A percentile compares a stretch with the other conserved stretches of the same genome.
Evolutionary conservation across 2,329 filamentous ascomycete species (phyloP).

Genomic region (Immersiporthe knoxdaviesiana): DNA sequence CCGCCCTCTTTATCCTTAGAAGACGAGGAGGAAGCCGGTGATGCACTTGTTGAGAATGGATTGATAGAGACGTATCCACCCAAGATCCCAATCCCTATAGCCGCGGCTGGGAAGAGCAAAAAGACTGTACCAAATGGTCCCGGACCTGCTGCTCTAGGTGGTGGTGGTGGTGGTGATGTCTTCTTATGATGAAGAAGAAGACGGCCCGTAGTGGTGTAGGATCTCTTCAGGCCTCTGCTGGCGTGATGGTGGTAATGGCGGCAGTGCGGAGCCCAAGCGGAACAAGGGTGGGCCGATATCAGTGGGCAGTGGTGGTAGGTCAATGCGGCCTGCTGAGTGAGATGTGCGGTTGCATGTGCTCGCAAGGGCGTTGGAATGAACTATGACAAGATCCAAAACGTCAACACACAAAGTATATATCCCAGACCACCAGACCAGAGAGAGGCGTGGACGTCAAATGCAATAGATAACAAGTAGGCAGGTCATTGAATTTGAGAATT

Average conservation of each 20-base stretch:
- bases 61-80: conserved; percentile 25
- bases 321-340: background rate
- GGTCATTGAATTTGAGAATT: background rate
- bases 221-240: background rate
- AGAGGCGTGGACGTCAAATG: background rate
- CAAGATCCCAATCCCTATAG: conserved; percentile 23
- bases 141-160: background rate
- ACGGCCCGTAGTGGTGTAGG: background rate
- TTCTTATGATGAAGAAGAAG: background rate
- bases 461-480: background rate
- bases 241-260: background rate
- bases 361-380: background rate
- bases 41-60: conserved; percentile 19
- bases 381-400: background rate
- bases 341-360: no score
- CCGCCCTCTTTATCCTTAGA: background rate
- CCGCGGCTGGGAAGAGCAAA: conserved; percentile 27
- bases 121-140: conserved; percentile 24
- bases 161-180: background rate
- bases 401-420: background rate
- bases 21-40: background rate
- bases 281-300: background rate
- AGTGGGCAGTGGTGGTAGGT: background rate
- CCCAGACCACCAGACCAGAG: no score
- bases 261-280: background rate